Evolutionary conservation across 495 filamentous ascomycete species (phyloP).

Genomic region (Eremomyces bilateralis): DNA sequence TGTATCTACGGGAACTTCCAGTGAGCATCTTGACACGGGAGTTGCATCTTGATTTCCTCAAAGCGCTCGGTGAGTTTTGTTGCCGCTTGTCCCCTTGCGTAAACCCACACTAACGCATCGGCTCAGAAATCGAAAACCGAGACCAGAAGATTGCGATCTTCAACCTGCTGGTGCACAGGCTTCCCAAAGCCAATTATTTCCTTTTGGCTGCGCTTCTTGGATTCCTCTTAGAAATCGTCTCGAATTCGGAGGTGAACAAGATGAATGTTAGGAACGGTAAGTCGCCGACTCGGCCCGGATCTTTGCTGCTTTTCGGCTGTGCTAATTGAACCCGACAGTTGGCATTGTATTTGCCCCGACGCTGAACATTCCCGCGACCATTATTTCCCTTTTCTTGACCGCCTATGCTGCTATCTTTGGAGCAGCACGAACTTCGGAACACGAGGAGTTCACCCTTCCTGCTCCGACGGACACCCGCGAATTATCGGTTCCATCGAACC

Average conservation of each 20-base stretch:
- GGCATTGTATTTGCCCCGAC: constrained; percentile 98
- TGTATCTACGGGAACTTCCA: constrained; percentile 83
- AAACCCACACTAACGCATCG: constrained; percentile 8
- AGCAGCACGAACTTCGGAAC: constrained; percentile 38
- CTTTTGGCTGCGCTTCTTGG: constrained; percentile 63
- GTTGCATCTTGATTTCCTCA: constrained; percentile 71
- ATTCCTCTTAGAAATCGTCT: constrained; percentile 74
- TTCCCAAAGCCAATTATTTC: constrained; percentile 60
- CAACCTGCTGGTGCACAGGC: constrained; percentile 58
- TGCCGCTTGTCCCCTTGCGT: background rate
- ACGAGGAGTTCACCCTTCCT: background rate
- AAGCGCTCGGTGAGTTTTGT: constrained; percentile 46
- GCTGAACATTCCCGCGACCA: constrained; percentile 84
- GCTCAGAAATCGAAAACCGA: constrained; percentile 42
- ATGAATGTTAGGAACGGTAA: constrained; percentile 78
- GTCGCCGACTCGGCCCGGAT: too few relatives aligned
- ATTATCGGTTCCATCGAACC: constrained; percentile 15
- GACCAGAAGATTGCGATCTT: constrained; percentile 64
- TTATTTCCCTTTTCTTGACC: constrained; percentile 83
- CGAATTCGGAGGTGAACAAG: constrained; percentile 79
- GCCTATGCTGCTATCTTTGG: constrained; percentile 78
- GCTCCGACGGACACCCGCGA: background rate
- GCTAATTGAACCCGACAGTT: constrained; percentile 22
- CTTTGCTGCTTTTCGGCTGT: background rate
- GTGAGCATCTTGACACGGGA: constrained; percentile 78